A percentile compares a stretch with the other conserved stretches of the same genome.
phyloP scores from a whole-genome alignment of 441 rosid genomes.

The Omphalea diandra region DNA sequence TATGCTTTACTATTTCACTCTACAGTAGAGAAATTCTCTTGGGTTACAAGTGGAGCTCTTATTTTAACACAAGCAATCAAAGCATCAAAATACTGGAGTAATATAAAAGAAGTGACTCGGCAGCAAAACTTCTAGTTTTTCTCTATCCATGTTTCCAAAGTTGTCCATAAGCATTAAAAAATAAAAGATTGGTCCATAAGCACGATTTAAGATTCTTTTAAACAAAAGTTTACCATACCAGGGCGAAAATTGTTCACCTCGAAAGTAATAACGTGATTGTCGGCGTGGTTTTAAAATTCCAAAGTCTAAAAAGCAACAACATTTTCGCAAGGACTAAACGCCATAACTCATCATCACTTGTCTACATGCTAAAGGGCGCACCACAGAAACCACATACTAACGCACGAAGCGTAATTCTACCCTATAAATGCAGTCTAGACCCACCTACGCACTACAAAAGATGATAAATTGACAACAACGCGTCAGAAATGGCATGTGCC shows the following conservation, averaged over 20 bases:
- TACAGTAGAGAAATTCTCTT: too few relatives aligned
- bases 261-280: neutral
- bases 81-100: neutral
- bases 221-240: neutral
- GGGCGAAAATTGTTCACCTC: neutral
- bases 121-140: too few relatives aligned
- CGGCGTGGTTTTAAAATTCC: neutral
- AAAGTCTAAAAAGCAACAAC: neutral
- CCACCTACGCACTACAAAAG: too few relatives aligned
- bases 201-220: neutral
- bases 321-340: neutral
- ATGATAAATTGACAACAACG: neutral
- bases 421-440: too few relatives aligned
- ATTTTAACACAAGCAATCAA: neutral
- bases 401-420: too few relatives aligned
- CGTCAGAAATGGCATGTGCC: neutral
- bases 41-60: neutral
- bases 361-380: neutral
- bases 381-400: neutral
- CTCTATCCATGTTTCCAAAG: neutral
- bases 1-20: neutral
- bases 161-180: neutral
- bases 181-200: too few relatives aligned
- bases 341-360: neutral
- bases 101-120: neutral